A percentile compares a stretch with the other conserved stretches of the same genome.
Conservation (phyloP, 208 protist genomes). For the Leptomonas pyrrhocoris region DNA sequence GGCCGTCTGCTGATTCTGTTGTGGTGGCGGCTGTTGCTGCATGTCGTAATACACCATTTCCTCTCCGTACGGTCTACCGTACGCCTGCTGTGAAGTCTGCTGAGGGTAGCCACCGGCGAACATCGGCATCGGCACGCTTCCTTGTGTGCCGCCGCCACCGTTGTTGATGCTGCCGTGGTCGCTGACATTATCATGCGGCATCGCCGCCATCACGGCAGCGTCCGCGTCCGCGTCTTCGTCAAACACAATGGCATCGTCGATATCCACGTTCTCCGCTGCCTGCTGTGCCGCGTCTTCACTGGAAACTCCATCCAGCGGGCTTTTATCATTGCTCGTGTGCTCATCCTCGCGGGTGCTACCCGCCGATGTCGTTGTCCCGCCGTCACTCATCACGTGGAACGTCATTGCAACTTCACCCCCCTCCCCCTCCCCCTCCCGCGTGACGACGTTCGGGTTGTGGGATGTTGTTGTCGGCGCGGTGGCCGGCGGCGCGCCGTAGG, state of each 20-base stretch:
- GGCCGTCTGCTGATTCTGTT: constrained; percentile 18
- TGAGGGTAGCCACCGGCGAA: not conserved
- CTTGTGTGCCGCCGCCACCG: not conserved
- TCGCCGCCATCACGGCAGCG: constrained; percentile 1
- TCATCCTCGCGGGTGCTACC: constrained; percentile 1
- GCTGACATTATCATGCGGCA: constrained; percentile 11
- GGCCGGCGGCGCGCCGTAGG: not conserved
- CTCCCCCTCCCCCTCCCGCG: not conserved
- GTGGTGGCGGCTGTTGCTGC: constrained; percentile 10
- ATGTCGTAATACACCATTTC: constrained; percentile 14
- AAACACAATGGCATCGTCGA: not conserved
- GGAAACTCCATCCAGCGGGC: not conserved
- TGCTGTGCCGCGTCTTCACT: not conserved
- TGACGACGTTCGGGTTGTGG: not conserved
- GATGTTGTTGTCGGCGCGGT: not conserved
- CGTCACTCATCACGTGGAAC: not conserved
- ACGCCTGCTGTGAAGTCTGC: not conserved
- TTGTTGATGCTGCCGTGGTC: too few species aligned
- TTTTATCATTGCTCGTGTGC: not conserved
- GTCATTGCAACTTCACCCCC: not conserved
- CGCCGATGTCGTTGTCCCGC: not conserved
- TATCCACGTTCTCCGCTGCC: not conserved
- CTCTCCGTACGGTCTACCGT: not conserved
- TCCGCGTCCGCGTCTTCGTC: not conserved
- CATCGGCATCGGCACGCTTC: not conserved